Base-by-base conservation (phyloP, 192 early-diverging fungal genomes). In the Entophlyctis luteolus region DNA sequence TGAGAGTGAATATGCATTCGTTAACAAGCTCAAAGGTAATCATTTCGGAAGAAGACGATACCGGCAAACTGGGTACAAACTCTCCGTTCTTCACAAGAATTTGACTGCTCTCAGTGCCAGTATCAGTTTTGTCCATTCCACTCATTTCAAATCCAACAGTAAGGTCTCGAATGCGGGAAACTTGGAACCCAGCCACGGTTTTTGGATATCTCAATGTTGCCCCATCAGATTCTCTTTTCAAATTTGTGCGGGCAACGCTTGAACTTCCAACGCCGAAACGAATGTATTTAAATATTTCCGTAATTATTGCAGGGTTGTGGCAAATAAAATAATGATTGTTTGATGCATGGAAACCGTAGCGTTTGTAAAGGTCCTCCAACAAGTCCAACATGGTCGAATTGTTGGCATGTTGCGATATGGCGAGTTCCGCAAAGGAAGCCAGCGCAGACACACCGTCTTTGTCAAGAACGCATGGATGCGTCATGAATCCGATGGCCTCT, bases 401-500 rank as follows among this genome's bases (percentile, higher is more conserved):
- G 45, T 87, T 62, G 42, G 80, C 83, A 47, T 90, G 72, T 34
- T 94, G 81, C 48, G 79, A 78, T 3, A 81, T 75, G 6, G 88
- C 84, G 42, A 68, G 59, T 71, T 96, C 91, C 23, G 88, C 84
- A 78, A 97, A 89, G 14, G 84, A 72, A 2, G 78, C 92, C 46
- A 92, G 74, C 0, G 94, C 95, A 22, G 87, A 88, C 42, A 97
- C 79, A 49, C 95, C 95, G 66, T 97, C 95, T 77, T 97, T 97
- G 78, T 97, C 93, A 32, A 85, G 82, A 36, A 95, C 93, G 48
- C 84, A 77, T 47, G 84, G 77, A 38, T 84, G 84, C 52, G 87
- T 73, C 84, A 92, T 93, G 75, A 92, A 81, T 12, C 75, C 94
- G 49, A 97, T 94, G 18, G 95, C 93, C 79, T 97, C 94, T 73